These are phyloP conservation scores for Podospora pseudopauciseta DNA, from an alignment of 495 filamentous ascomycete genomes.

Conservation along the genomic window DNA sequence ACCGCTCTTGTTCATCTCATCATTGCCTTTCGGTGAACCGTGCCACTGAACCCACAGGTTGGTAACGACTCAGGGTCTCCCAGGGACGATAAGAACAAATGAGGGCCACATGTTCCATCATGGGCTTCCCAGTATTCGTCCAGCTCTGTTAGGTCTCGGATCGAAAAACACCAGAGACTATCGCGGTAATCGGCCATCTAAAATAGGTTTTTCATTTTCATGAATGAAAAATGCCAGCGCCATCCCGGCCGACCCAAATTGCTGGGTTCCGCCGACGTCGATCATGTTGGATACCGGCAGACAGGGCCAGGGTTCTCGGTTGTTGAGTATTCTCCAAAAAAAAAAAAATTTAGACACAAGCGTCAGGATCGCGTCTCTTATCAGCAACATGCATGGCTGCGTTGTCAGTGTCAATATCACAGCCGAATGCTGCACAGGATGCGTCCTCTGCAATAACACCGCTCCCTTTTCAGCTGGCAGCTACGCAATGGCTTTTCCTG, in stretches of 20 bases:
- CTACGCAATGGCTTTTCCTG: neutral
- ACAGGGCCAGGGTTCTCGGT: no score
- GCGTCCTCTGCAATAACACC: neutral
- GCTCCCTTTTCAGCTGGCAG: neutral
- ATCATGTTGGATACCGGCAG: neutral
- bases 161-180: neutral
- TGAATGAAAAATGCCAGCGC: no score
- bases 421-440: neutral
- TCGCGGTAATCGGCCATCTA: neutral
- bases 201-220: no score
- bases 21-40: neutral
- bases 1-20: neutral
- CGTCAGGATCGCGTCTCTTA: neutral
- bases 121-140: no score
- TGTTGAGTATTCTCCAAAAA: neutral
- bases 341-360: neutral
- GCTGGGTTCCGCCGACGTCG: neutral
- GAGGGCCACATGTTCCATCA: no score
- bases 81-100: no score
- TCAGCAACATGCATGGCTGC: neutral
- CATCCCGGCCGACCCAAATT: neutral
- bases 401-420: constrained; percentile 1
- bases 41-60: neutral
- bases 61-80: neutral
- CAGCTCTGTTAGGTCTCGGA: no score